phyloP scores from a whole-genome alignment of 768 basidiomycete species.

The Panaeolus papilionaceus region DNA sequence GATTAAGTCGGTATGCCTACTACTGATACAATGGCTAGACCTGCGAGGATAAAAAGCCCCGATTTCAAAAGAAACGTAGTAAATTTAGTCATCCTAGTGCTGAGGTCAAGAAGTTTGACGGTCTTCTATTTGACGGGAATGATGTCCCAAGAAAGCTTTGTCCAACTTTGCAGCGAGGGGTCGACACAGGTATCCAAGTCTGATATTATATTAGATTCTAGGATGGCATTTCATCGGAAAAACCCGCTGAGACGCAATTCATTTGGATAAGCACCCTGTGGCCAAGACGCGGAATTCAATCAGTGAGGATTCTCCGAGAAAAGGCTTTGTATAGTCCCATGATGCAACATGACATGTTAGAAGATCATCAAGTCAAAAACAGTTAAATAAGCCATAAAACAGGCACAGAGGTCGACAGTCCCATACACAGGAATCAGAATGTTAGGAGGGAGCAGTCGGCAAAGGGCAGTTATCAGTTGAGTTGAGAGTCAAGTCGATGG shows the following conservation, averaged over 20 bases:
- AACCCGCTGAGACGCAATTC: neutral
- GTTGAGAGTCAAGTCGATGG: no score
- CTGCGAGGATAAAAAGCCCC: constrained; percentile 1
- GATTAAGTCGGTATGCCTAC: neutral
- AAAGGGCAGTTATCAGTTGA: no score
- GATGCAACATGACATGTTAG: neutral
- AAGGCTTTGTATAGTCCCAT: neutral
- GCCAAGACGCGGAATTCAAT: neutral
- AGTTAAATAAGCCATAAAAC: no score
- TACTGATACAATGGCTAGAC: neutral
- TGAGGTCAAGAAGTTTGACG: neutral
- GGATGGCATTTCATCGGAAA: neutral
- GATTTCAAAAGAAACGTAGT: neutral
- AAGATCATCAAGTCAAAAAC: no score
- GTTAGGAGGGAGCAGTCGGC: neutral
- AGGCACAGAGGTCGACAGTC: neutral
- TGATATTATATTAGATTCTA: neutral
- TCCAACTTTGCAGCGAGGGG: neutral
- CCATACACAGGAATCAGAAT: no score
- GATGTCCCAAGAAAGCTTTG: neutral
- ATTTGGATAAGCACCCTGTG: neutral
- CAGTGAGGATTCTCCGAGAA: neutral
- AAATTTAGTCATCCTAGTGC: neutral
- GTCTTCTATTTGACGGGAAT: neutral
- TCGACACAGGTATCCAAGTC: neutral